Percentiles rank a stretch among this genome's conserved stretches.
These are phyloP conservation scores for Chlamydomonas schloesseri DNA, from an alignment of 139 green algal genomes.

Conservation along the genomic window DNA sequence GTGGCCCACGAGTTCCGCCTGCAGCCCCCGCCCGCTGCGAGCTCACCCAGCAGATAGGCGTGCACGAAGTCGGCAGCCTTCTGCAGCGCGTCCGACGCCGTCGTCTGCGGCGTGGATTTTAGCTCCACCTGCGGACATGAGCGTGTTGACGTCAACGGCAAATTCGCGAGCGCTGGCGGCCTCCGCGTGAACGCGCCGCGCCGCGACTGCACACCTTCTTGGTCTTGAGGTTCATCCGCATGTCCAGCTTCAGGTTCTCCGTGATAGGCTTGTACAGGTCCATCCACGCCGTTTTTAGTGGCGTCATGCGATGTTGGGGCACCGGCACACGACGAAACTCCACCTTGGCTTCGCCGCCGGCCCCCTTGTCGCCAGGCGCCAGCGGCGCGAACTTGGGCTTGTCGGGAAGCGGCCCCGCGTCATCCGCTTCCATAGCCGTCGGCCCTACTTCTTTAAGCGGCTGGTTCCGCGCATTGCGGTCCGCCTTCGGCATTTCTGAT, in stretches of 20 bases:
- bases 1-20: too few species aligned
- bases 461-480: slow-evolving; percentile 30
- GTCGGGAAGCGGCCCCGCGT: not conserved
- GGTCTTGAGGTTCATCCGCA: slow-evolving; percentile 99
- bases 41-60: slow-evolving; percentile 93
- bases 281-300: slow-evolving; percentile 97
- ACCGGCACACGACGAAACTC: slow-evolving; percentile 76
- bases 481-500: slow-evolving; percentile 24
- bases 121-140: slow-evolving; percentile 90
- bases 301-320: slow-evolving; percentile 95
- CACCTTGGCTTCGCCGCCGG: slow-evolving; percentile 38
- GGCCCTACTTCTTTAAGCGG: slow-evolving; percentile 31
- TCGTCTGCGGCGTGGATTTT: slow-evolving; percentile 90
- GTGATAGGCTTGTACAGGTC: slow-evolving; percentile 96
- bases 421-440: slow-evolving; percentile 15
- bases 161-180: too few species aligned
- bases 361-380: not conserved
- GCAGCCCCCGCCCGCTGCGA: too few species aligned
- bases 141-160: too few species aligned
- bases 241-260: slow-evolving; percentile 98
- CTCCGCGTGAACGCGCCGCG: not conserved
- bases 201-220: slow-evolving; percentile 77
- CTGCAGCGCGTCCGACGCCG: slow-evolving; percentile 89
- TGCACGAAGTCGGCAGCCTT: slow-evolving; percentile 99
- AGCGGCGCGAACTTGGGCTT: slow-evolving; percentile 44